Conservation (phyloP, 1,284 basidiomycete genomes). For the Dichomitus squalens region DNA sequence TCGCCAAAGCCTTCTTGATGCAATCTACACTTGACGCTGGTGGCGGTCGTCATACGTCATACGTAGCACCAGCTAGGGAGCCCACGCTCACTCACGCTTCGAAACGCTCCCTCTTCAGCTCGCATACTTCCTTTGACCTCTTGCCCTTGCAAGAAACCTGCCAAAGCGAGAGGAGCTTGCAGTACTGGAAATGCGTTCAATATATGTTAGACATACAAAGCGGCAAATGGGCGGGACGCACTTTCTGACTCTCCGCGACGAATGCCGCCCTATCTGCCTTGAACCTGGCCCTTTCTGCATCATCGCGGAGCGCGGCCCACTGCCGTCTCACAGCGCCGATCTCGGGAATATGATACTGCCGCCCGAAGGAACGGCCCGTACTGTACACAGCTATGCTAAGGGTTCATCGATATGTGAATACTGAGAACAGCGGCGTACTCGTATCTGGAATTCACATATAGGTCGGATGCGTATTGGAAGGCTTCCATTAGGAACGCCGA, state of each 20-base stretch:
- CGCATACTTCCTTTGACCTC: not conserved
- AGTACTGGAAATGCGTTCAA: not conserved
- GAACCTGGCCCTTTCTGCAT: not conserved
- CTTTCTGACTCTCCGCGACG: not conserved
- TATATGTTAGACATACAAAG: not conserved
- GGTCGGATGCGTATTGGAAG: not conserved
- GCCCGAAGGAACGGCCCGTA: no score
- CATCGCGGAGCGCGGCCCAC: not conserved
- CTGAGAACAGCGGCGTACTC: not conserved
- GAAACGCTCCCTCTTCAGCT: not conserved
- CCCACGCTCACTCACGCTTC: not conserved
- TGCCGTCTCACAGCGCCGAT: not conserved
- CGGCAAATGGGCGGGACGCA: not conserved
- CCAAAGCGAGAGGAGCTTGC: not conserved
- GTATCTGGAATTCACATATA: not conserved
- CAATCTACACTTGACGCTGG: not conserved
- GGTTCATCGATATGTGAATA: not conserved
- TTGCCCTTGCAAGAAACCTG: not conserved
- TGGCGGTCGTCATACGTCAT: not conserved
- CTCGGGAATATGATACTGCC: not conserved
- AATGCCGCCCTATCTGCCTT: not conserved
- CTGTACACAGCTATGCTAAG: not conserved
- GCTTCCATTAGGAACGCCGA: not conserved
- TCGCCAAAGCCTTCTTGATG: constrained; percentile 7
- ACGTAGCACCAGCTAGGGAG: no score